phyloP scores from a whole-genome alignment of 2,329 filamentous ascomycete species.

The Cercospora nicotianae region DNA sequence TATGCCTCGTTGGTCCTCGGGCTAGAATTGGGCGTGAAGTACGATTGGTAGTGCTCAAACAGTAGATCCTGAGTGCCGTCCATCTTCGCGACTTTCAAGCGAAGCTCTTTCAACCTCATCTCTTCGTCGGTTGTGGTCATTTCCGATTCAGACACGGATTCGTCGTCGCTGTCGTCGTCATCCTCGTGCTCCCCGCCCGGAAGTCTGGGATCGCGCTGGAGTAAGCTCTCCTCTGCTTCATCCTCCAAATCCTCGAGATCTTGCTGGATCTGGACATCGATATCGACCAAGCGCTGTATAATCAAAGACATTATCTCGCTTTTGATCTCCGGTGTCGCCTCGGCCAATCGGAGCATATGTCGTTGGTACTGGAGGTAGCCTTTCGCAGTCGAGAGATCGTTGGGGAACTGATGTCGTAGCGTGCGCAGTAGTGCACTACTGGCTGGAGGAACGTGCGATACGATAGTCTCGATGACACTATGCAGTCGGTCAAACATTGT shows the following conservation, averaged over 20 bases:
- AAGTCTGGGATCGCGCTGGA: slow-evolving; percentile 51
- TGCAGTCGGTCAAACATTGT: slow-evolving; percentile 74
- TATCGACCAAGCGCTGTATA: slow-evolving; percentile 82
- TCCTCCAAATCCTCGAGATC: slow-evolving; percentile 93
- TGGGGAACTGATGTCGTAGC: slow-evolving; percentile 38
- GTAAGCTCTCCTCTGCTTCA: slow-evolving; percentile 73
- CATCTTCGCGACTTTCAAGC: slow-evolving; percentile 84
- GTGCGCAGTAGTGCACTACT: slow-evolving; percentile 64
- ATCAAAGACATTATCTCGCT: slow-evolving; percentile 80
- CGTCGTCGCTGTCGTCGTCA: slow-evolving; percentile 63
- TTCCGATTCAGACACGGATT: slow-evolving; percentile 67
- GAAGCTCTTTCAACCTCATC: slow-evolving; percentile 67
- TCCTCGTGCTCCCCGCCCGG: slow-evolving; percentile 53
- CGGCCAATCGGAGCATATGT: slow-evolving; percentile 75
- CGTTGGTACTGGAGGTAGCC: slow-evolving; percentile 85
- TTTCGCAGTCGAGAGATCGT: slow-evolving; percentile 65
- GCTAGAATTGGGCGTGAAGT: slow-evolving; percentile 62
- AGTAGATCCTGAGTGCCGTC: slow-evolving; percentile 85
- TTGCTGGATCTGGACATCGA: slow-evolving; percentile 92
- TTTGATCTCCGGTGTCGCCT: slow-evolving; percentile 75
- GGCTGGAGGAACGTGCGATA: slow-evolving; percentile 79
- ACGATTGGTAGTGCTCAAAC: slow-evolving; percentile 76
- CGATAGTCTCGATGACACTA: slow-evolving; percentile 69
- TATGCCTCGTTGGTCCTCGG: slow-evolving; percentile 71
- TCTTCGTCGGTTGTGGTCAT: slow-evolving; percentile 58